Evolutionary conservation across 257 asterid species (phyloP), one percentile per base, ranked within the genome.

Genomic region (Nicotiana paniculata): DNA sequence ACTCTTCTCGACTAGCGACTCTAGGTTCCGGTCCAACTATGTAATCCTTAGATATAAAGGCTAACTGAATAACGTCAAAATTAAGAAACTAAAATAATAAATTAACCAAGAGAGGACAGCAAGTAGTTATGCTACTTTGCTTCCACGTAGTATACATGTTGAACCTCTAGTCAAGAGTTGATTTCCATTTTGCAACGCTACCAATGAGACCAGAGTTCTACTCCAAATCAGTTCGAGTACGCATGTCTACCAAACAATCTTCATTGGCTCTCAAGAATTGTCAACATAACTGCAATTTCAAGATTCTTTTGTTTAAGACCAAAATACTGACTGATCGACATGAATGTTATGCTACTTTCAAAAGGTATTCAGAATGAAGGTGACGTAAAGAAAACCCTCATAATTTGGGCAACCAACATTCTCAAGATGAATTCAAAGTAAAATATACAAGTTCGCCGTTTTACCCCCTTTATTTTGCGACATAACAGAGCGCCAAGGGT

Each of bases 371-470:
- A 9, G 18, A 5, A 35, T 1, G 3, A 74, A 18, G 30, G 18
- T 68, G 48, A 30, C 26, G 79, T 17, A 69, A 82, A 51, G 59
- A 30, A 30, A 43, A 1, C 66, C 33, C 35, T 66, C 57, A 57
- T 16, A 63, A 15, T 51, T 18, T 39, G 68, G 64, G 82, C 81
- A 83, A 58, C 81, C 81, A 85, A 75, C 63, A 83, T 83, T 83
- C 83, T 48, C 79, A 48, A 46, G 81, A 82, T 79, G 63, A 89
- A 77, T 79, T 81, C 81, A 79, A 85, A 81, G 87, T 84, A 86
- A 88, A 86, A 93, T 92, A 83, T 93, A 93, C 95, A 93, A 82
- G 84, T 82, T 82, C 32, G 78, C 85, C 89, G 0, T 78, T 83
- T 77, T 48, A 4, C 82, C 90, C 84, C 90, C 86, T 68, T 90